Conservation (phyloP, 1,284 basidiomycete genomes). For the Austroboletus novae-zelandiae region DNA sequence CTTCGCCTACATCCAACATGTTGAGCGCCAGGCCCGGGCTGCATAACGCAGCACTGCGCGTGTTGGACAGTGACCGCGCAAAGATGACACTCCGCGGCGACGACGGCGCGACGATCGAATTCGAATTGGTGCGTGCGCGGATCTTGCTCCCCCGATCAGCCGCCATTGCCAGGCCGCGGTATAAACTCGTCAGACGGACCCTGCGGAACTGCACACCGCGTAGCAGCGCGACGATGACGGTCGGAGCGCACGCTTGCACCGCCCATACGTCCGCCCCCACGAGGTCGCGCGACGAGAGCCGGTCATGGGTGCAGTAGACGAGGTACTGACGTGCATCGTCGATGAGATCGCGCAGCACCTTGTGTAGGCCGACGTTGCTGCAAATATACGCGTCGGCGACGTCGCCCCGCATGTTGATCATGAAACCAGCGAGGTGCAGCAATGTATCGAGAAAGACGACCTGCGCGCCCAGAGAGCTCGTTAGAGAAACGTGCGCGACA, state of each 20-base stretch:
- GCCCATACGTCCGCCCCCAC: conserved; percentile 53
- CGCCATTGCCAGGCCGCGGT: conserved; percentile 41
- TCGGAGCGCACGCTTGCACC: conserved; percentile 34
- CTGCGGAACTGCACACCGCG: conserved; percentile 57
- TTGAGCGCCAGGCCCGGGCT: not conserved
- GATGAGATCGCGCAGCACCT: conserved; percentile 42
- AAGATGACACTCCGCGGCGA: conserved; percentile 30
- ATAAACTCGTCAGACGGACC: conserved; percentile 48
- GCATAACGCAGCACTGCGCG: conserved; percentile 19
- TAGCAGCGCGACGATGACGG: conserved; percentile 49
- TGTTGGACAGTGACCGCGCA: conserved; percentile 27
- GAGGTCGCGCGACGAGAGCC: conserved; percentile 40
- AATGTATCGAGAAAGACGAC: conserved; percentile 66
- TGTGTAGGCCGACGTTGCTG: conserved; percentile 48
- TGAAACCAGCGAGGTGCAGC: conserved; percentile 66
- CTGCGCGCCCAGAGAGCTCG: conserved; percentile 41
- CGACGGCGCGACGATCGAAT: conserved; percentile 24
- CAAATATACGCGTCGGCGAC: conserved; percentile 62
- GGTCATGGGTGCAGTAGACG: conserved; percentile 50
- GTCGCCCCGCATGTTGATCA: conserved; percentile 55
- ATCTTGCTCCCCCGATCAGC: conserved; percentile 15
- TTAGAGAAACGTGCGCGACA: conserved; percentile 47
- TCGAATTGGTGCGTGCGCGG: conserved; percentile 27
- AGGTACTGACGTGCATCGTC: conserved; percentile 43
- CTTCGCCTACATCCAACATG: not conserved